Conservation (phyloP, 2,329 filamentous ascomycete genomes). For the Talaromyces sp. region DNA sequence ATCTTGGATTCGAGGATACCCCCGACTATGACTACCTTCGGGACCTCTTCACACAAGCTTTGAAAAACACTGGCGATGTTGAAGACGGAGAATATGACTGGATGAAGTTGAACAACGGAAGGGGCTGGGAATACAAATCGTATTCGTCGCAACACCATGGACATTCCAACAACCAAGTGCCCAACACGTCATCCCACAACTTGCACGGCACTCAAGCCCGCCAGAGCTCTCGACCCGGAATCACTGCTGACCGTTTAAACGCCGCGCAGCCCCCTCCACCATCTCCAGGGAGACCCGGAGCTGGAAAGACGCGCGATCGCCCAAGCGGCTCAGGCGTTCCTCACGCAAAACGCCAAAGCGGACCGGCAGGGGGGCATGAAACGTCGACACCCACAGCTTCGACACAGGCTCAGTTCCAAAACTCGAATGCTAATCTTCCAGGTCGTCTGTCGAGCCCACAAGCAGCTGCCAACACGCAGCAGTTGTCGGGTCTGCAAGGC, state of each 20-base stretch:
- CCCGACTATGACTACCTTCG: conserved; percentile 97
- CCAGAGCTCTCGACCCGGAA: conserved; percentile 56
- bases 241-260: conserved; percentile 87
- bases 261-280: conserved; percentile 83
- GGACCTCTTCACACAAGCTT: conserved; percentile 89
- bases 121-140: conserved; percentile 82
- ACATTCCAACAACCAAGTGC: conserved; percentile 72
- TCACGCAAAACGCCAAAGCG: conserved; percentile 69
- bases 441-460: conserved; percentile 54
- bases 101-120: conserved; percentile 95
- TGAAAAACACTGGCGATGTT: conserved; percentile 89
- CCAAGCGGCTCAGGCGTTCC: conserved; percentile 72
- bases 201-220: conserved; percentile 64
- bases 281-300: conserved; percentile 72
- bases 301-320: conserved; percentile 66
- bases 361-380: conserved; percentile 47
- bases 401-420: conserved; percentile 94
- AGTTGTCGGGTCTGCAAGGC: conserved; percentile 51
- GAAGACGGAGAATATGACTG: conserved; percentile 99
- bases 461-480: conserved; percentile 54
- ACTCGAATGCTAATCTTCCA: conserved; percentile 82
- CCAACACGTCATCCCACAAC: conserved; percentile 79
- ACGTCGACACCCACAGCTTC: conserved; percentile 80
- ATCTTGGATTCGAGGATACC: conserved; percentile 96
- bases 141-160: conserved; percentile 62